These are phyloP conservation scores for Phytophthora melonis DNA, from an alignment of 352 stramenopile species.

Conservation along the genomic window DNA sequence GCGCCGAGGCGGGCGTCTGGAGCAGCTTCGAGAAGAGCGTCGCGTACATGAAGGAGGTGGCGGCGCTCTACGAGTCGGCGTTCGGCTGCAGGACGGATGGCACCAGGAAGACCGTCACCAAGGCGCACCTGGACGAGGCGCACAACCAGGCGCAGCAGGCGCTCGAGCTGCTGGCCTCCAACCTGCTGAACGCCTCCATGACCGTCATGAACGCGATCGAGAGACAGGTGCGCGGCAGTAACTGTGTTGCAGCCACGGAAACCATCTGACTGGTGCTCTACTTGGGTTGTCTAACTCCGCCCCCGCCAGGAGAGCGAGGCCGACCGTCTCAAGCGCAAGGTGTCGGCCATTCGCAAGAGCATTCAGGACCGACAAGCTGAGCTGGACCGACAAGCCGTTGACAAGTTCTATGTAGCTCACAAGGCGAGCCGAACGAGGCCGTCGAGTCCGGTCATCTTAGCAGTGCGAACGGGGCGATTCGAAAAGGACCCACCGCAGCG, in stretches of 20 bases:
- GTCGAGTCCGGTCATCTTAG: background rate
- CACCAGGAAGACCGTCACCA: slow-evolving; percentile 38
- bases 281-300: background rate
- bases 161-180: slow-evolving; percentile 67
- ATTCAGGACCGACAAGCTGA: slow-evolving; percentile 28
- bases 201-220: slow-evolving; percentile 50
- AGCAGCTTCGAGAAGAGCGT: slow-evolving; percentile 63
- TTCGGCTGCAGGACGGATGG: slow-evolving; percentile 33
- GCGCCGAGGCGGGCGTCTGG: slow-evolving; percentile 44
- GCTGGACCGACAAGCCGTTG: slow-evolving; percentile 18
- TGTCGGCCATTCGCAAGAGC: slow-evolving; percentile 20
- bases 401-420: slow-evolving; percentile 25
- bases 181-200: slow-evolving; percentile 59
- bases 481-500: slow-evolving; percentile 14
- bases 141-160: slow-evolving; percentile 60
- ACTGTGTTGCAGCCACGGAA: background rate
- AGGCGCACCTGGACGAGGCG: slow-evolving; percentile 52
- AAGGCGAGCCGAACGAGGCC: background rate
- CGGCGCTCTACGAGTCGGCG: slow-evolving; percentile 60
- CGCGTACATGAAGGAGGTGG: slow-evolving; percentile 57
- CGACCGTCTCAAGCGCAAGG: slow-evolving; percentile 10
- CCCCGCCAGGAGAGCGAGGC: slow-evolving; percentile 29
- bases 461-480: background rate
- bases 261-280: background rate
- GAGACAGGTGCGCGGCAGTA: slow-evolving; percentile 36